Evolutionary conservation across 2,329 filamentous ascomycete genomes (phyloP).

Genomic region (Metarhizium guizhouense): DNA sequence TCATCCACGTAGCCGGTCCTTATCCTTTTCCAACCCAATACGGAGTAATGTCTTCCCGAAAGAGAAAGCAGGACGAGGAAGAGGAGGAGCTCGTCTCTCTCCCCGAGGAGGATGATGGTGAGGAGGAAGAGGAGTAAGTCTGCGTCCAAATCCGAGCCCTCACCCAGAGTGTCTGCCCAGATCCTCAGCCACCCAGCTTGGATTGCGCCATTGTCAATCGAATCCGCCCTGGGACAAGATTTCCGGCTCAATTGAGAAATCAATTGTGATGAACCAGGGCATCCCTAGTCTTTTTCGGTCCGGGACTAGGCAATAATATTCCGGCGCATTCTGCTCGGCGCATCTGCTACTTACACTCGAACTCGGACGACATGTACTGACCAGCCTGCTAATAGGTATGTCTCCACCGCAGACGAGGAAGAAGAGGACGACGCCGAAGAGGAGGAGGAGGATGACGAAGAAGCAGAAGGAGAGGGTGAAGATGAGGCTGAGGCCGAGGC

Average conservation of each 20-base stretch:
- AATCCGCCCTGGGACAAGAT: neutral
- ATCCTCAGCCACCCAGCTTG: neutral
- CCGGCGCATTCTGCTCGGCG: neutral
- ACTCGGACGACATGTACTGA: conserved; percentile 5
- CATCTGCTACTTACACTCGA: neutral
- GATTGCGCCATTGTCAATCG: neutral
- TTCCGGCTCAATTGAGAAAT: neutral
- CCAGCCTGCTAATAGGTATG: conserved; percentile 18
- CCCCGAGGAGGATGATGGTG: conserved; percentile 40
- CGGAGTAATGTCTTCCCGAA: conserved; percentile 36
- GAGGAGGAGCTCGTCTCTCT: conserved; percentile 47
- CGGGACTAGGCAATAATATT: neutral
- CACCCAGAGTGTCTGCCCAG: neutral
- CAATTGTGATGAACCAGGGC: neutral
- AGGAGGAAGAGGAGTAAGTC: conserved; percentile 47
- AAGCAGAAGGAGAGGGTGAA: conserved; percentile 23
- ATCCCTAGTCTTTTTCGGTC: neutral
- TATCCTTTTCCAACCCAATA: conserved; percentile 4
- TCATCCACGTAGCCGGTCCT: neutral
- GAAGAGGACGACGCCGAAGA: conserved; percentile 30
- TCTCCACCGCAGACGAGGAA: conserved; percentile 30
- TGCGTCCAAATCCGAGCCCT: neutral
- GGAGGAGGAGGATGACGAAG: conserved; percentile 28
- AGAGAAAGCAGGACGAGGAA: conserved; percentile 51
- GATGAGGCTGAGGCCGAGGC: conserved; percentile 19